Base-by-base conservation (phyloP, 768 basidiomycete species). In the Lanmaoa pseudosensibilis region DNA sequence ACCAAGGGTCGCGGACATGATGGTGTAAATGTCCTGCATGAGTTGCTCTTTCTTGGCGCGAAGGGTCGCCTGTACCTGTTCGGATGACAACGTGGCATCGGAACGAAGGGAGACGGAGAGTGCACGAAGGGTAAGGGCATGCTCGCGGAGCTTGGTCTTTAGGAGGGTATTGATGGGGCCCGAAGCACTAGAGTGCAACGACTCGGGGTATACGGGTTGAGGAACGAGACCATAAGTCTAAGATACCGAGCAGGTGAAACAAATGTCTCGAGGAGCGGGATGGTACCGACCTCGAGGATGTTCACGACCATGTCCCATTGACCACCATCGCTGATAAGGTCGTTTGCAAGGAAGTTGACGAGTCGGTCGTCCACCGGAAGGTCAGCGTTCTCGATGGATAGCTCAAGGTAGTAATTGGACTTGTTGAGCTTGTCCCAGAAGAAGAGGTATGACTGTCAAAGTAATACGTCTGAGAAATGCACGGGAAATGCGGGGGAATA, bases 381-480 rank as follows among this genome's bases (percentile, higher is more conserved):
- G 60, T 91, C 85, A 1, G 86, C 86, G 52, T 89, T 81, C 72
- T 96, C 79, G 62, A 98, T 90, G 46, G 88, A 83, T 39, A 88
- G 80, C 73, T 97, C 95, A 18, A 97, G 86, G 73, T 89, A 96
- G 74, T 91, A 94, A 72, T 88, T 89, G 43, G 81, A 74, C 71
- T 97, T 92, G 79, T 95, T 93, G 48, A 98, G 83, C 74, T 95
- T 94, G 75, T 98, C 95, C 80, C 88, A 96, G 81, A 98, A 95
- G 80, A 94, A 95, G 30, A 95, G 80, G 72, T 96, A 96, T 2
- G 85, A 84, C 88, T 92, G 63, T 41, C 40, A 38, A 46, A 15
- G 32, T 27, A 56, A 47, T 30, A n/a, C n/a, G 21, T 46, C 33
- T 62, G 48, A 61, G 57, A 46, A 51, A 54, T 11, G 41, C 25